Evolutionary conservation across 1,139 yeast species (phyloP).

Genomic region (Torulaspora globosa): DNA sequence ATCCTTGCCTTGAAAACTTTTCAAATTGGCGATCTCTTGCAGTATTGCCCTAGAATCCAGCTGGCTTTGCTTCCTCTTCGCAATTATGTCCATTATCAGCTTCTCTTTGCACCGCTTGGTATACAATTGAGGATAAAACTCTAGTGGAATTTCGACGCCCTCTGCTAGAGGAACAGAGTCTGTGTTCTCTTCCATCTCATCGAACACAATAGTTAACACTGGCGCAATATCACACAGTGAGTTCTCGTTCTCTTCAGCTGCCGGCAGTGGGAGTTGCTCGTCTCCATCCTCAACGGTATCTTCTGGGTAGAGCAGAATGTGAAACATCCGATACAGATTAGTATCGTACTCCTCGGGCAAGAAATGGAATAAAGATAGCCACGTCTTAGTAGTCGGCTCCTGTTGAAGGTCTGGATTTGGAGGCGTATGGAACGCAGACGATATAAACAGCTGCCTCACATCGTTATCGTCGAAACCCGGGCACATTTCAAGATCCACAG

Average conservation of each 20-base stretch:
- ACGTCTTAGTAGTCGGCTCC: constrained; percentile 21
- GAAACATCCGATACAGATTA: constrained; percentile 35
- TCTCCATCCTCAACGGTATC: constrained; percentile 16
- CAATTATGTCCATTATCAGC: constrained; percentile 27
- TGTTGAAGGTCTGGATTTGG: constrained; percentile 1
- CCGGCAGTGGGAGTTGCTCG: neutral
- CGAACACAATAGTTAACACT: constrained; percentile 32
- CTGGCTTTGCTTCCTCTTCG: constrained; percentile 25
- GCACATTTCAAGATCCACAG: constrained; percentile 24
- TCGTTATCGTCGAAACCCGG: constrained; percentile 15
- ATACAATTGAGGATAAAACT: constrained; percentile 36
- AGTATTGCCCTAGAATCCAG: constrained; percentile 20
- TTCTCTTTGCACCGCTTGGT: constrained; percentile 28
- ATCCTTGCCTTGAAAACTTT: constrained; percentile 35
- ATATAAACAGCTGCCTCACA: constrained; percentile 22
- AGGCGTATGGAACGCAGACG: constrained; percentile 28
- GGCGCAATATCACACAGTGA: constrained; percentile 31
- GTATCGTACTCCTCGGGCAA: constrained; percentile 35
- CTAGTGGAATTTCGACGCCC: constrained; percentile 34
- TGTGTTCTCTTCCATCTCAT: constrained; percentile 31
- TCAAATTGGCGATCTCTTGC: constrained; percentile 24
- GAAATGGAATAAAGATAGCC: constrained; percentile 31
- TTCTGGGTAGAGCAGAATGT: constrained; percentile 32
- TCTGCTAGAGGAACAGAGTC: constrained; percentile 21
- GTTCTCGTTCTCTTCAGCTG: constrained; percentile 20